phyloP scores from a whole-genome alignment of 345 rosid genomes.

The Eucalyptus erythrocorys region DNA sequence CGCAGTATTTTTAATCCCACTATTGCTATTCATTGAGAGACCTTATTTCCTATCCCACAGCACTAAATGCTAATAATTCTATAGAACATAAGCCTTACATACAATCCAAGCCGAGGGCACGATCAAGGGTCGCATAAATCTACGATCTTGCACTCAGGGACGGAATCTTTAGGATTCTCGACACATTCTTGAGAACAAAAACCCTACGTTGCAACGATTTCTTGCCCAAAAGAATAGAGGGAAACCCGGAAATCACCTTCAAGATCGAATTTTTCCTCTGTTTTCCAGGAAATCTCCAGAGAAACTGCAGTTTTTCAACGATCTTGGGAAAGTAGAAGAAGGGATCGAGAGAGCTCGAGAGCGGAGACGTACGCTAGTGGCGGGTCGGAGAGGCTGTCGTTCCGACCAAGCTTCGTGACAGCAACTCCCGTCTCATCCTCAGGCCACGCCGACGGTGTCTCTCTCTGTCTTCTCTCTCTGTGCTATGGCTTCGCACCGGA shows the following conservation, averaged over 20 bases:
- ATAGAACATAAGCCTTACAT: neutral
- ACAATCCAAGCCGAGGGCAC: neutral
- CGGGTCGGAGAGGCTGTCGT: neutral
- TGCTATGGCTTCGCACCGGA: neutral
- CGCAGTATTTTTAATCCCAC: neutral
- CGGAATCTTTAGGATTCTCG: neutral
- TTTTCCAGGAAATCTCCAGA: neutral
- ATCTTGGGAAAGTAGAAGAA: neutral
- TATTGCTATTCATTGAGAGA: neutral
- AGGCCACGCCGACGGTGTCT: neutral
- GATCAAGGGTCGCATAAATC: neutral
- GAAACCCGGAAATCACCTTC: neutral
- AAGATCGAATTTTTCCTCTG: neutral
- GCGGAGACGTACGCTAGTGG: neutral
- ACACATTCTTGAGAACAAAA: neutral
- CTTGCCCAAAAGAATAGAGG: neutral
- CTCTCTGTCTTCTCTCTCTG: neutral
- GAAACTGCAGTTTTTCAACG: neutral
- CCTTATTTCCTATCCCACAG: neutral
- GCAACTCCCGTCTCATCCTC: neutral
- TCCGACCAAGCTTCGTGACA: neutral
- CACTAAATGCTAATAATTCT: neutral
- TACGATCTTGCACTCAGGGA: neutral
- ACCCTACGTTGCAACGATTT: neutral
- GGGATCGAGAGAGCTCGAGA: neutral